Percentiles rank a stretch among this genome's conserved stretches.
Conservation (phyloP, 106 monocot genomes). For the Iris macrosiphon region DNA sequence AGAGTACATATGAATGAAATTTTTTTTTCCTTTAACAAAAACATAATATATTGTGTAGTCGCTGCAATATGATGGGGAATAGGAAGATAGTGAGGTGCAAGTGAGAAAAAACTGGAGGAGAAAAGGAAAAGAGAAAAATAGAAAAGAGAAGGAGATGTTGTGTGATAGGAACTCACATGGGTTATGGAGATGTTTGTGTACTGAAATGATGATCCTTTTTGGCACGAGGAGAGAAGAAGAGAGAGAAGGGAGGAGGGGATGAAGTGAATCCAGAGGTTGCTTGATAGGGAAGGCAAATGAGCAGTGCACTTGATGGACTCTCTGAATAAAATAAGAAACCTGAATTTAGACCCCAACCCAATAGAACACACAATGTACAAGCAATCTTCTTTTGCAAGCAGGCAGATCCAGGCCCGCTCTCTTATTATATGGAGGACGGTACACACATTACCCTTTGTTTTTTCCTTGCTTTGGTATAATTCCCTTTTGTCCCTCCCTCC, state of each 20-base stretch:
- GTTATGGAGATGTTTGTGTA: slow-evolving; percentile 14
- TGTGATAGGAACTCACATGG: slow-evolving; percentile 43
- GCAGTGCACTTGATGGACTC: slow-evolving; percentile 39
- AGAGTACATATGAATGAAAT: background rate
- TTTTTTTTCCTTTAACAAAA: background rate
- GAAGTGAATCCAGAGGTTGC: slow-evolving; percentile 41
- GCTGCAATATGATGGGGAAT: background rate
- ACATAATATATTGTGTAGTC: too few species aligned
- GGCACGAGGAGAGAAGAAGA: slow-evolving; percentile 21
- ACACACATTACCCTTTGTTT: too few species aligned
- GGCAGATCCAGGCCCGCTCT: too few species aligned
- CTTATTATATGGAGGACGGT: too few species aligned
- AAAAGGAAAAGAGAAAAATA: slow-evolving; percentile 1
- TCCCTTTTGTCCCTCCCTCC: too few species aligned
- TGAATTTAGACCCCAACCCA: background rate
- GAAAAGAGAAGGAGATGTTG: slow-evolving; percentile 1
- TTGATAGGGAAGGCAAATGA: slow-evolving; percentile 37
- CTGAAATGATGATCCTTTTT: slow-evolving; percentile 49
- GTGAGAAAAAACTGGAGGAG: background rate
- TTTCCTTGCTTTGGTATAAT: too few species aligned
- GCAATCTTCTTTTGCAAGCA: slow-evolving; percentile 18
- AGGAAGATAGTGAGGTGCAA: background rate
- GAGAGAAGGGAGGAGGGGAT: background rate
- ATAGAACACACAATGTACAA: slow-evolving; percentile 7
- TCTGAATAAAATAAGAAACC: slow-evolving; percentile 17